Evolutionary conservation across 495 filamentous ascomycete genomes (phyloP).

Genomic region (Penicillium waksmanii): DNA sequence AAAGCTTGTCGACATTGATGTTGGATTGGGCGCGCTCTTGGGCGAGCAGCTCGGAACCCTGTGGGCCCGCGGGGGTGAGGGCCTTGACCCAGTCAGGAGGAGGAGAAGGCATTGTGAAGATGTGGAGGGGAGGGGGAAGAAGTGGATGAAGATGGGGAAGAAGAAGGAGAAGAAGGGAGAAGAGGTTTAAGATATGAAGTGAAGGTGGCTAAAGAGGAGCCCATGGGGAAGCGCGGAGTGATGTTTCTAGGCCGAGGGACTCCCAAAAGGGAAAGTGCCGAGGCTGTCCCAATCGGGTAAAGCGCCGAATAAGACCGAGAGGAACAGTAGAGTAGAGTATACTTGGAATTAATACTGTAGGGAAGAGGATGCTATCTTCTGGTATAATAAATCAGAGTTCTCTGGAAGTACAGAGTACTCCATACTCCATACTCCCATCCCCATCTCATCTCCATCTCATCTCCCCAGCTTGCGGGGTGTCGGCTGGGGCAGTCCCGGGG

Average conservation of each 20-base stretch:
- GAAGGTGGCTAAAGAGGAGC: neutral
- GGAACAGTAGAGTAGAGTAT: neutral
- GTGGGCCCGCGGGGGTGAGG: slow-evolving; percentile 62
- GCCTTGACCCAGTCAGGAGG: slow-evolving; percentile 67
- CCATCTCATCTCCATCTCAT: neutral
- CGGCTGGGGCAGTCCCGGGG: slow-evolving; percentile 18
- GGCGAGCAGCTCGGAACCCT: slow-evolving; percentile 61
- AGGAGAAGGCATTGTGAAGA: slow-evolving; percentile 37
- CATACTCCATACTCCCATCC: neutral
- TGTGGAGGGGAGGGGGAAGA: neutral
- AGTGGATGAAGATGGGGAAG: slow-evolving; percentile 10
- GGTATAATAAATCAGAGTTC: neutral
- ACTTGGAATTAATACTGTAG: no score
- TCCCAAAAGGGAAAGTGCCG: slow-evolving; percentile 32
- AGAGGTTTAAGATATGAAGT: slow-evolving; percentile 21
- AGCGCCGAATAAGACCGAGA: slow-evolving; percentile 1
- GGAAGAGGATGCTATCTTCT: no score
- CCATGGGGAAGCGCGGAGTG: slow-evolving; percentile 1
- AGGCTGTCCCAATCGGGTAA: slow-evolving; percentile 14
- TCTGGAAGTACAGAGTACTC: neutral
- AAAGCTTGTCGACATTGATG: slow-evolving; percentile 59
- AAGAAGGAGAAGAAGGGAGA: slow-evolving; percentile 16
- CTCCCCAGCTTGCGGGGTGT: slow-evolving; percentile 7
- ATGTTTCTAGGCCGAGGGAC: slow-evolving; percentile 22
- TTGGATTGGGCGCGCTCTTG: slow-evolving; percentile 64